Evolutionary conservation across 2,329 filamentous ascomycete species (phyloP), one percentile per base, ranked within the genome.

Genomic region (Beauveria brongniartii): DNA sequence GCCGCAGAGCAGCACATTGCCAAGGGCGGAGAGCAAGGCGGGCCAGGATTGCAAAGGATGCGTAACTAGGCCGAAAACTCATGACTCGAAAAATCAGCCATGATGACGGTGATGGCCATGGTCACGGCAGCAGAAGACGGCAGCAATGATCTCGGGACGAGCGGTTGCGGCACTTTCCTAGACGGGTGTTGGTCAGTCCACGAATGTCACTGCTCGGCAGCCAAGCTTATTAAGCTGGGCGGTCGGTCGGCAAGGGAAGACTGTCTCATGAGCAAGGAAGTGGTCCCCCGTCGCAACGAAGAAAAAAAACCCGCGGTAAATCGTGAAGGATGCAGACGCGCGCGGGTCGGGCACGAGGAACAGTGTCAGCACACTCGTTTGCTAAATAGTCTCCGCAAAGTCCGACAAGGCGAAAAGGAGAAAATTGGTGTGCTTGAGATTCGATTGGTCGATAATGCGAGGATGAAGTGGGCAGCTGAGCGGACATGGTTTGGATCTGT

Each of bases 211-310:
- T 34, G 20, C 40, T 53, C n/a, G n/a, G 43, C 20, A 43, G 26
- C 40, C 34, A 44, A 52, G 48, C 57, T 59, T 59, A 59, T 59
- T 47, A 47, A 20, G 24, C n/a, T 16, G 48, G 47, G 30, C 50
- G 55, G 46, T 34, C 30, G 30, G 30, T 34, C 30, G 30, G 30
- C 12, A 20, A 47, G 41, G 41, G n/a, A 12, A 5, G 5, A 54
- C 16, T n/a, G 34, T 54, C 37, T 44, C 26, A 52, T 18, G 28
- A 53, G 16, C 40, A 46, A 24, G 57, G 57, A 28, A 30, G n/a
- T 9, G 48, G 10, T 50, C 48, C 48, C 20, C 57, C 57, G 57
- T 59, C 57, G 57, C 57, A 59, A 59, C 48, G 26, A 46, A 24
- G 37, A 53, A 53, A 46, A 40, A n/a, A 26, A 26, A 40, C 48